These are phyloP conservation scores for Penicillium olsonii DNA, from an alignment of 2,329 filamentous ascomycete genomes.

Conservation along the genomic window DNA sequence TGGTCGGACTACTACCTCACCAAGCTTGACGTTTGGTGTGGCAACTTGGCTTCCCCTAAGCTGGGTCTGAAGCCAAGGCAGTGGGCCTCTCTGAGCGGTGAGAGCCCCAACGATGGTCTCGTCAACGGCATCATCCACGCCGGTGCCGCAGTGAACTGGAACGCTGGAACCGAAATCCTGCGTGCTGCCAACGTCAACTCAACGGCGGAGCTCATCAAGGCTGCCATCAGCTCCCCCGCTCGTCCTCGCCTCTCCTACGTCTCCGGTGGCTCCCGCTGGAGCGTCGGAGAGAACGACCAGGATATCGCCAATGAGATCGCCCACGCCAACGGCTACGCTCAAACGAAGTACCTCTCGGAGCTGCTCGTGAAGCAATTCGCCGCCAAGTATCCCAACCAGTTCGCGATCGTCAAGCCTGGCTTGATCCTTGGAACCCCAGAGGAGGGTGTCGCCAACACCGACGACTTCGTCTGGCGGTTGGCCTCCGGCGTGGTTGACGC, in stretches of 20 bases:
- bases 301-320: background rate
- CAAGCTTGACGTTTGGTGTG: conserved; percentile 24
- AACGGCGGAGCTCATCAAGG: background rate
- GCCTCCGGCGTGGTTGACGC: conserved; percentile 11
- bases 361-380: background rate
- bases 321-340: background rate
- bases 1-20: conserved; percentile 13
- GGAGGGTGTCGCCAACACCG: conserved; percentile 15
- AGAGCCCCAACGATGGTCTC: background rate
- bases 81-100: background rate
- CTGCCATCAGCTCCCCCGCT: background rate
- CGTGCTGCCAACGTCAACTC: conserved; percentile 1
- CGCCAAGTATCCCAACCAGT: background rate
- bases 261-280: background rate
- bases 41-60: conserved; percentile 16
- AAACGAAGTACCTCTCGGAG: conserved; percentile 2
- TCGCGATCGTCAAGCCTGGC: conserved; percentile 19
- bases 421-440: conserved; percentile 14
- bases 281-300: background rate
- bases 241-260: background rate
- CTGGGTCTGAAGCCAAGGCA: background rate
- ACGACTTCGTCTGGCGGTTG: conserved; percentile 21
- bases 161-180: background rate
- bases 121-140: background rate
- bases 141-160: conserved; percentile 2